These are phyloP conservation scores for Phytophthora cactorum DNA, from an alignment of 352 stramenopile genomes.

Conservation along the genomic window DNA sequence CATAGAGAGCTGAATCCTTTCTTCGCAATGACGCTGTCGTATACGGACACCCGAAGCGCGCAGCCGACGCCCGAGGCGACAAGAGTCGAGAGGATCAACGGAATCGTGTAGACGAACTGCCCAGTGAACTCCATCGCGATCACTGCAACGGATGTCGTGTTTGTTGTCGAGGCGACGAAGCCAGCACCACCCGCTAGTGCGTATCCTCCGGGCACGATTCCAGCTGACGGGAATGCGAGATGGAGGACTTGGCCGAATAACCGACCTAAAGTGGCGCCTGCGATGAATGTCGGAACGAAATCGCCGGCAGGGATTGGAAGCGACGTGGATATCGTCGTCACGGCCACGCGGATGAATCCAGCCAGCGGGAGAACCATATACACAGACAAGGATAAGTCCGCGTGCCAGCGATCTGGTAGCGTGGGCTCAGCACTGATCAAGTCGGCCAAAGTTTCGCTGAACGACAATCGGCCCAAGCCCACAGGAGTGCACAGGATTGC, in stretches of 20 bases:
- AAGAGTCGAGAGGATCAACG: conserved; percentile 59
- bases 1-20: conserved; percentile 64
- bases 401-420: conserved; percentile 39
- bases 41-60: conserved; percentile 63
- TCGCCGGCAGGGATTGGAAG: conserved; percentile 63
- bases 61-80: conserved; percentile 56
- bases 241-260: conserved; percentile 58
- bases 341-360: conserved; percentile 38
- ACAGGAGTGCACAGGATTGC: conserved; percentile 50
- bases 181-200: conserved; percentile 67
- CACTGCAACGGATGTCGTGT: conserved; percentile 78
- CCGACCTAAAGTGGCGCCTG: conserved; percentile 59
- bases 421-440: conserved; percentile 31
- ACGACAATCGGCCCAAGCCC: conserved; percentile 42
- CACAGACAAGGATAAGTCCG: conserved; percentile 34
- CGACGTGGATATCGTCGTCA: conserved; percentile 55
- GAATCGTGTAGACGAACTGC: conserved; percentile 74
- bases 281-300: conserved; percentile 72
- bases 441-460: conserved; percentile 37
- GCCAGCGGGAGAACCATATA: conserved; percentile 44
- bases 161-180: conserved; percentile 64
- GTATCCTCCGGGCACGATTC: conserved; percentile 67
- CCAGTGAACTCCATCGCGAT: conserved; percentile 78
- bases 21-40: conserved; percentile 65
- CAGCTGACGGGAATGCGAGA: conserved; percentile 38